These are phyloP conservation scores for Grigorovia jiainica DNA, from an alignment of 805 yeast species.

Conservation along the genomic window DNA sequence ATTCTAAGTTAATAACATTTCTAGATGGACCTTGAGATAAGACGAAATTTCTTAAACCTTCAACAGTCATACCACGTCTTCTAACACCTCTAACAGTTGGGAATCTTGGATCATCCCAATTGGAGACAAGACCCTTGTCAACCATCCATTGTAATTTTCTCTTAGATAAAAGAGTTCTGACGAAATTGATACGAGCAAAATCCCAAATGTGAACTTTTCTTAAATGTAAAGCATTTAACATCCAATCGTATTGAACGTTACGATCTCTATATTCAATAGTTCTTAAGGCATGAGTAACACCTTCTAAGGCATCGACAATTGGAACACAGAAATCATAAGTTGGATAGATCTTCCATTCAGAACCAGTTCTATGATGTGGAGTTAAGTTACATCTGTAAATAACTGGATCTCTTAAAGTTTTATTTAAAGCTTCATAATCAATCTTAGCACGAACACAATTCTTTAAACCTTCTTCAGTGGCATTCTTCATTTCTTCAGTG, in stretches of 20 bases:
- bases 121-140: conserved; percentile 73
- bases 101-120: conserved; percentile 99
- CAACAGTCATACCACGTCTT: conserved; percentile 99
- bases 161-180: conserved; percentile 89
- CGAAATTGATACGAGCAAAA: conserved; percentile 93
- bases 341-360: conserved; percentile 92
- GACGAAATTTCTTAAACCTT: conserved; percentile 90
- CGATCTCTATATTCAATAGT: conserved; percentile 98
- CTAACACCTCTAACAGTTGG: conserved; percentile 99
- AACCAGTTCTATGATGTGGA: conserved; percentile 96
- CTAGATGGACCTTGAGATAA: conserved; percentile 96
- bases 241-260: conserved; percentile 97
- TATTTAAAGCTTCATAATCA: conserved; percentile 82
- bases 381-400: conserved; percentile 94
- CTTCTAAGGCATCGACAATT: conserved; percentile 89
- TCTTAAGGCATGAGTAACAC: conserved; percentile 96
- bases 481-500: conserved; percentile 86
- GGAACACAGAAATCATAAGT: conserved; percentile 99
- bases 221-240: conserved; percentile 66
- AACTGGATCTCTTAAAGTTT: conserved; percentile 95
- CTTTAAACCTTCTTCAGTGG: conserved; percentile 85
- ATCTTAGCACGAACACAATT: conserved; percentile 96
- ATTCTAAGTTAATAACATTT: conserved; percentile 92
- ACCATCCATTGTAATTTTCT: conserved; percentile 99
- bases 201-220: conserved; percentile 97